Evolutionary conservation across 2,329 filamentous ascomycete species (phyloP), one percentile per base, ranked within the genome.

Genomic region (Beauveria sp.): DNA sequence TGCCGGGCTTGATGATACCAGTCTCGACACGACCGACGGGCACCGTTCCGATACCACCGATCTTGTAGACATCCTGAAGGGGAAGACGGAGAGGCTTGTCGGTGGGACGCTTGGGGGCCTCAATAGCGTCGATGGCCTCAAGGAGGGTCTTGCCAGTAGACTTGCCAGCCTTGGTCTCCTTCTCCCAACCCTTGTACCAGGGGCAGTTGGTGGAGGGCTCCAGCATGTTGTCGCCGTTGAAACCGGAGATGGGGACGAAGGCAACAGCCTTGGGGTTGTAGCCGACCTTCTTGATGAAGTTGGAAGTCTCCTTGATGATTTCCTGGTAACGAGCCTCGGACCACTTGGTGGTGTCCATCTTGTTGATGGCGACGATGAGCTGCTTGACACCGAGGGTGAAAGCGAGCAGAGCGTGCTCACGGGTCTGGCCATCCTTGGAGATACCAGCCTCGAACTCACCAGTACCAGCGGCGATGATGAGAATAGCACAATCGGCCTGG

Each of bases 381-480:
- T 99, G 93, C 86, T 91, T 93, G 76, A 99, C 94, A 94, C 94
- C 94, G 67, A 99, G 91, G 80, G 94, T 97, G 91, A 94, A 97
- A 80, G 94, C 93, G 77, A 99, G 92, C 75, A 99, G 91, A 83
- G 94, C 94, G 91, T 99, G 94, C 92, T 99, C 94, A 91, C 94
- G 94, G 73, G 94, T 99, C 91, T 99, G 94, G 81, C 94, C 94
- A 91, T 97, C 94, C 91, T 99, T 99, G 89, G 94, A 97, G 90
- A 99, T 99, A 97, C 94, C 94, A 89, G 94, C 94, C 89, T 99
- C 94, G 89, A 99, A 99, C 88, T 99, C 94, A 97, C 94, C 94
- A 91, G 92, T 96, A 86, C 94, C 94, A 76, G 94, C 92, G 75
- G 93, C 94, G 83, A 99, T 99, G 84, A 99, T 97, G 86, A 99